A percentile compares a stretch with the other conserved stretches of the same genome.
phyloP scores from a whole-genome alignment of 2,329 filamentous ascomycete genomes.

The Corinectria fuckeliana region DNA sequence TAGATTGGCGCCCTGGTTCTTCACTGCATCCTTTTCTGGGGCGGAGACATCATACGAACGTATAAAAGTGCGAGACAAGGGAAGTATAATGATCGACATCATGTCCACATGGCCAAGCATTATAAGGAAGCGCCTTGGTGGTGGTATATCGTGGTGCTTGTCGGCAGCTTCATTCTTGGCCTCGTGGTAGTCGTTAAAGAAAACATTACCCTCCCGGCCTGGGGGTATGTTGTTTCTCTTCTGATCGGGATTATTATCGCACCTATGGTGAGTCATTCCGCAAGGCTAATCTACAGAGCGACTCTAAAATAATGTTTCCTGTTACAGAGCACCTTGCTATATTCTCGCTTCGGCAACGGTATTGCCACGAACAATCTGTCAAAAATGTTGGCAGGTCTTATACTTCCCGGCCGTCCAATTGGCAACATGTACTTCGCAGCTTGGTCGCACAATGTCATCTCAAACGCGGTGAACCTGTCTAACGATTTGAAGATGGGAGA shows the following conservation, averaged over 20 bases:
- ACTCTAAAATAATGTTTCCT: slow-evolving; percentile 20
- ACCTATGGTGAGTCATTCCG: slow-evolving; percentile 49
- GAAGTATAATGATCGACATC: slow-evolving; percentile 57
- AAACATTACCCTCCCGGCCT: slow-evolving; percentile 53
- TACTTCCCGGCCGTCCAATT: slow-evolving; percentile 57
- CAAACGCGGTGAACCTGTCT: slow-evolving; percentile 55
- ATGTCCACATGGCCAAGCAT: slow-evolving; percentile 57
- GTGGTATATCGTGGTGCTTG: slow-evolving; percentile 53
- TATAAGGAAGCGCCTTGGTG: slow-evolving; percentile 59
- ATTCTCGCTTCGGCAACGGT: slow-evolving; percentile 60
- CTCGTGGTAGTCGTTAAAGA: slow-evolving; percentile 54
- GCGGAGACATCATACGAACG: slow-evolving; percentile 54
- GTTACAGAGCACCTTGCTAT: slow-evolving; percentile 56
- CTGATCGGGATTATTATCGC: slow-evolving; percentile 55
- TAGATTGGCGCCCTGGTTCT: slow-evolving; percentile 61
- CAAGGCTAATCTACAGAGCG: no score
- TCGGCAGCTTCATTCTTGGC: slow-evolving; percentile 53
- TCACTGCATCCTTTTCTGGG: slow-evolving; percentile 62
- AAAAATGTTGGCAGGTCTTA: slow-evolving; percentile 61
- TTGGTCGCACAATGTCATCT: slow-evolving; percentile 65
- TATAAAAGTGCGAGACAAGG: slow-evolving; percentile 56
- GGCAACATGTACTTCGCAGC: slow-evolving; percentile 66
- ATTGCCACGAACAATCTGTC: slow-evolving; percentile 65
- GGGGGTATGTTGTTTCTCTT: slow-evolving; percentile 55
- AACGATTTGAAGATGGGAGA: slow-evolving; percentile 65